These are phyloP conservation scores for Fusarium cicatricum DNA, from an alignment of 2,329 filamentous ascomycete genomes.

Conservation along the genomic window DNA sequence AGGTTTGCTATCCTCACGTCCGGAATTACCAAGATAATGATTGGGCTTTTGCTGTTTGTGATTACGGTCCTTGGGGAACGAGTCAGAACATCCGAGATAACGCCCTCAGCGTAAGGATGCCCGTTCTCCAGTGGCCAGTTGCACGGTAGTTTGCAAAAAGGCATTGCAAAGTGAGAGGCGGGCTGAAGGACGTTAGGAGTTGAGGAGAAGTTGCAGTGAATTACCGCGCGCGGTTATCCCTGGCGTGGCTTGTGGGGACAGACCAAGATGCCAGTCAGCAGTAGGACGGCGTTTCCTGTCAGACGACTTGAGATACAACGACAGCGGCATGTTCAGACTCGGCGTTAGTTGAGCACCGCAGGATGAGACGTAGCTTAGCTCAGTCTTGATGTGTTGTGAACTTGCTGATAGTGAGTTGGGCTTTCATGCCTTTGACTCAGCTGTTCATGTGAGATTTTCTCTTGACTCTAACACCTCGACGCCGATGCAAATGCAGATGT, in stretches of 20 bases:
- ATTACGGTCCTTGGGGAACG: conserved; percentile 12
- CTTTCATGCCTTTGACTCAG: neutral
- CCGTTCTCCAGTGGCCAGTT: conserved; percentile 19
- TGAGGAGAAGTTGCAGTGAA: conserved; percentile 23
- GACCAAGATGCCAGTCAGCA: conserved; percentile 1
- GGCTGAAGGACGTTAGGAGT: conserved; percentile 15
- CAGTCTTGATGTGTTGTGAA: neutral
- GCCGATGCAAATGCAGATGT: no score
- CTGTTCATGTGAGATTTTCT: neutral
- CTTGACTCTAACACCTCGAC: neutral
- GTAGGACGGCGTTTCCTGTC: no score
- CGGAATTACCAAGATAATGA: conserved; percentile 10
- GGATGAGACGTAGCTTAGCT: neutral
- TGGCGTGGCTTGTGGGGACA: neutral
- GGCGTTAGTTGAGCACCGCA: no score
- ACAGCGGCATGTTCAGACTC: no score
- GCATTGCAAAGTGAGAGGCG: conserved; percentile 25
- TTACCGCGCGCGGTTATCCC: conserved; percentile 20
- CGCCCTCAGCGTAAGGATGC: neutral
- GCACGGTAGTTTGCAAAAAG: conserved; percentile 20
- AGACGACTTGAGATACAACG: no score
- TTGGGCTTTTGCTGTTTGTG: conserved; percentile 18
- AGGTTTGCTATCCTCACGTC: neutral
- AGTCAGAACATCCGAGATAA: conserved; percentile 4
- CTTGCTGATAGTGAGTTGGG: no score